Conservation (phyloP, 2,329 filamentous ascomycete genomes). For the Hansfordia pulvinata region DNA sequence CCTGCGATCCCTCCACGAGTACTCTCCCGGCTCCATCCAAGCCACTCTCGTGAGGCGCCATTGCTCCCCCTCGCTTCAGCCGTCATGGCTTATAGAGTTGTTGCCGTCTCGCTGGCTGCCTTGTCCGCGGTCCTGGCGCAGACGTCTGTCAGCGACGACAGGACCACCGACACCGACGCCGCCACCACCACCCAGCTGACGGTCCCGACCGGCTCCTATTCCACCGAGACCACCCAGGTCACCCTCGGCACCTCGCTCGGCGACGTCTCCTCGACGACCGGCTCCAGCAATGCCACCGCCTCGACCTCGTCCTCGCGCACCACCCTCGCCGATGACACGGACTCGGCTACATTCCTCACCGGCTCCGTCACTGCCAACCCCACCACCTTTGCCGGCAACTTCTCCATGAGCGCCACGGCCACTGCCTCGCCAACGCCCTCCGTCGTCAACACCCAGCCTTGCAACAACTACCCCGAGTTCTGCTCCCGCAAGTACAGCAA, state of each 20-base stretch:
- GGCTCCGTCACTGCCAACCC: slow-evolving; percentile 30
- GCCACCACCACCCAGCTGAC: slow-evolving; percentile 13
- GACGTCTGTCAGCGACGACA: slow-evolving; percentile 20
- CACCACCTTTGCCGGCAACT: slow-evolving; percentile 24
- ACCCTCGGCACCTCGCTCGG: slow-evolving; percentile 20
- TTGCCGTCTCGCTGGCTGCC: no score
- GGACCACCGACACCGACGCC: slow-evolving; percentile 23
- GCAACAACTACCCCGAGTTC: slow-evolving; percentile 68
- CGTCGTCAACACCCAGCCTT: slow-evolving; percentile 61
- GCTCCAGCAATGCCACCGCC: slow-evolving; percentile 18
- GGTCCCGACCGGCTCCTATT: slow-evolving; percentile 31
- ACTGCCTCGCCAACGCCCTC: slow-evolving; percentile 23
- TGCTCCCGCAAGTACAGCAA: slow-evolving; percentile 69
- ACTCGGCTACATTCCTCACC: slow-evolving; percentile 26
- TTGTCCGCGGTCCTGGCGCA: slow-evolving; percentile 14
- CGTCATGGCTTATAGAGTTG: no score
- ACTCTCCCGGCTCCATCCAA: no score
- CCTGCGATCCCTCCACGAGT: no score
- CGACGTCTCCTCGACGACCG: slow-evolving; percentile 13
- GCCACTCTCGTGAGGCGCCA: no score
- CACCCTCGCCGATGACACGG: slow-evolving; percentile 7
- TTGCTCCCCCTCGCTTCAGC: no score
- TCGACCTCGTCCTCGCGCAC: slow-evolving; percentile 13
- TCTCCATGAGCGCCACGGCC: slow-evolving; percentile 24
- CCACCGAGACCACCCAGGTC: slow-evolving; percentile 26